phyloP scores from a whole-genome alignment of 441 rosid genomes.

The Populus hybrid region DNA sequence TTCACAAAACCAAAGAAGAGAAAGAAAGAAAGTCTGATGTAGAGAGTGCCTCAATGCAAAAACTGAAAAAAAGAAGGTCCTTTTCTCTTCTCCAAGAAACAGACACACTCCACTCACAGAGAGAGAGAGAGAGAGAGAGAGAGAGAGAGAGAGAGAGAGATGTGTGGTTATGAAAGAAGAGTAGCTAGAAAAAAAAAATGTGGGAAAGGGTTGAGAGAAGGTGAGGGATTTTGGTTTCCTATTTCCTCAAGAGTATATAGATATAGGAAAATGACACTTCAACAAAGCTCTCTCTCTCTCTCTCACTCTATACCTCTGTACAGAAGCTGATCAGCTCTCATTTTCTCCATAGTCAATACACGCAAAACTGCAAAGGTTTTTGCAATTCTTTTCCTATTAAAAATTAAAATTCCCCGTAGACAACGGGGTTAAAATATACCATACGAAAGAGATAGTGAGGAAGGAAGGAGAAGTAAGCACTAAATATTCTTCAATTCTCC shows the following conservation, averaged over 20 bases:
- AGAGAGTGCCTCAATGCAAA: not conserved
- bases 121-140: conserved; percentile 2
- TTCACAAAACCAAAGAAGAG: not conserved
- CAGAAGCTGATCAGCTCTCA: conserved; percentile 7
- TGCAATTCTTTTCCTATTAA: not conserved
- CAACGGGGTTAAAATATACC: conserved; percentile 8
- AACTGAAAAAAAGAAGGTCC: not conserved
- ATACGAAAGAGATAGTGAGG: not conserved
- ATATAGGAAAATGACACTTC: conserved; percentile 95
- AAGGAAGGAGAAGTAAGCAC: not conserved
- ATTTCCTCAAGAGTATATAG: conserved; percentile 58
- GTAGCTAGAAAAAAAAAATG: conserved; percentile 27
- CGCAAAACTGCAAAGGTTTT: conserved; percentile 12
- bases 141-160: conserved; percentile 14
- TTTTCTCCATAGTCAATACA: conserved; percentile 31
- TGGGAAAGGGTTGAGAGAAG: conserved; percentile 30
- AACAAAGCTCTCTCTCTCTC: conserved; percentile 7
- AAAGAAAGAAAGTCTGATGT: not conserved
- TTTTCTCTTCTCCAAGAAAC: conserved; percentile 12
- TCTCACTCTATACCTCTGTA: not conserved
- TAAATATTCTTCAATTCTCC: not conserved
- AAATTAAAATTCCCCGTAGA: conserved; percentile 12
- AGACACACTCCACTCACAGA: conserved; percentile 10
- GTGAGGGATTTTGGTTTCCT: conserved; percentile 57
- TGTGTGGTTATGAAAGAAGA: conserved; percentile 17